Conservation (phyloP, 2,329 filamentous ascomycete species). For the Blastomyces parvus region DNA sequence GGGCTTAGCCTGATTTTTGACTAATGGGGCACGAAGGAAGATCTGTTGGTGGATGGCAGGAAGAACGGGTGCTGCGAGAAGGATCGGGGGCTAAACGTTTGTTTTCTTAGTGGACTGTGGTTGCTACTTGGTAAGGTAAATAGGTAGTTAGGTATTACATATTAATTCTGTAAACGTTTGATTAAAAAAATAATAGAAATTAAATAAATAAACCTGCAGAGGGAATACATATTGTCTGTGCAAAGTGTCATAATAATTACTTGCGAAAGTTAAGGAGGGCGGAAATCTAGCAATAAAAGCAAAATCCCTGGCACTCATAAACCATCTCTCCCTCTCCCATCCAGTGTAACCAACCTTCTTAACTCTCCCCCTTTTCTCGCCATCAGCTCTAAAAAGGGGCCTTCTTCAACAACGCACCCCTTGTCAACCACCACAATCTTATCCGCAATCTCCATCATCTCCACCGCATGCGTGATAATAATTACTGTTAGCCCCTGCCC, state of each 20-base stretch:
- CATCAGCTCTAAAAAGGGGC: slow-evolving; percentile 54
- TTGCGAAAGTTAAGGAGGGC: too few relatives aligned
- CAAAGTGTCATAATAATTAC: too few relatives aligned
- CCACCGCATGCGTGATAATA: slow-evolving; percentile 68
- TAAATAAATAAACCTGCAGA: too few relatives aligned
- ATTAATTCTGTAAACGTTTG: too few relatives aligned
- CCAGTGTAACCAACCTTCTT: slow-evolving; percentile 32
- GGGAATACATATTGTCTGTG: too few relatives aligned
- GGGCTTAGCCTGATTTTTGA: neutral
- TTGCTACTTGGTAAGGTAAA: too few relatives aligned
- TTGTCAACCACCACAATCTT: slow-evolving; percentile 62
- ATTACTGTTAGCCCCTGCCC: slow-evolving; percentile 55
- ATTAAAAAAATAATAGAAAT: too few relatives aligned
- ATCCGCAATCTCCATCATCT: slow-evolving; percentile 80
- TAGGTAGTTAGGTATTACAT: too few relatives aligned
- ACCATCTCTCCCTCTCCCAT: slow-evolving; percentile 26
- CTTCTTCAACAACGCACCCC: slow-evolving; percentile 59
- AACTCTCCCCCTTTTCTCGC: slow-evolving; percentile 38
- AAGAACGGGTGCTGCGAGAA: neutral
- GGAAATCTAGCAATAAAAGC: neutral
- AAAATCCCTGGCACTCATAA: neutral
- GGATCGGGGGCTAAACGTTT: too few relatives aligned
- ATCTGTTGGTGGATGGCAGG: neutral
- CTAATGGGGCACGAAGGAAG: neutral
- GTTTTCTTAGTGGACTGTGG: too few relatives aligned